Evolutionary conservation across 352 stramenopile genomes (phyloP), one percentile per base, ranked within the genome.

Genomic region (Pythium volutum): DNA sequence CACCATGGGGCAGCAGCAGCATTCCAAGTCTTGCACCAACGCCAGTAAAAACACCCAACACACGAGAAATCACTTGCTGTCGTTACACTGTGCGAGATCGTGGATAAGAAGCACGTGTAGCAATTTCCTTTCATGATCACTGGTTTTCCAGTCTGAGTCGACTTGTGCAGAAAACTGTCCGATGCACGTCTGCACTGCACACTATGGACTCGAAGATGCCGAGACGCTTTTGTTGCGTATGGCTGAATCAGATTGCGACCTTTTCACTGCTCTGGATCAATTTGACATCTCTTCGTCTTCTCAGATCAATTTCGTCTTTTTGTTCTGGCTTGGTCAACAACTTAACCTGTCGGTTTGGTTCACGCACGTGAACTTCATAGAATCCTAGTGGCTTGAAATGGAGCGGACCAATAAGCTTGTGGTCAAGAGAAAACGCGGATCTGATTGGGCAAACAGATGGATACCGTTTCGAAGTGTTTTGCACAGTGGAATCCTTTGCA

Each of bases 381-480:
- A 45, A 45, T n/a, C 18, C 12, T 7, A 18, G 26, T 55, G n/a
- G n/a, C 26, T 55, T 42, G 7, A 7, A 29, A 15, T 1, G 33
- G 0, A 27, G 12, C 34, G 0, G 16, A 46, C 59, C 62, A 69
- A 61, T 69, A 15, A 64, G 48, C 18, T 1, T 20, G 16, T 15
- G 46, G 42, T 46, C 27, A 41, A 55, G 43, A 39, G 20, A 34
- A 56, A 16, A 18, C 38, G 12, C 23, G 16, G 18, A 33, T 57
- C 42, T 69, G 62, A 69, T 69, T 69, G 62, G 62, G 20, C 55
- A 64, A 69, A 60, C 62, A 69, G 34, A 64, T 63, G 62, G 55
- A 55, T 64, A 47, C 42, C 15, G 22, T 55, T 69, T 57, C 26
- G 33, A 18, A 34, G n/a, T 12, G 29, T 58, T 27, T 18, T 18